phyloP scores from a whole-genome alignment of 495 filamentous ascomycete species.

The Hyphodiscus hymeniophilus region DNA sequence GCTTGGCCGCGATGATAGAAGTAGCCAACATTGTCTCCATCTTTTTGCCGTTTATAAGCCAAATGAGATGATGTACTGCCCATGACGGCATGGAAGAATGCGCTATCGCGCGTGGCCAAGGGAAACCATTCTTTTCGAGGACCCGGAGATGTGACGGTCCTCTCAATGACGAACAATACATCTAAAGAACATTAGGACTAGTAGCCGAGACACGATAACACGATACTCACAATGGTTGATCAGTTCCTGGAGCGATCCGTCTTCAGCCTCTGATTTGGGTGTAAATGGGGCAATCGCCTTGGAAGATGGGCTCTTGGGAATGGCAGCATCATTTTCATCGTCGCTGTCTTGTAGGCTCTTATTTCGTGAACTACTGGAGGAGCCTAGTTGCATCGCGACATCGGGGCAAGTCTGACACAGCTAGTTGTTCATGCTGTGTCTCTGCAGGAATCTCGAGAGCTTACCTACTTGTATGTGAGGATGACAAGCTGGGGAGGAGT shows the following conservation, averaged over 20 bases:
- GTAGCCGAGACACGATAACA: neutral
- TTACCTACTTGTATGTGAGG: too few relatives aligned
- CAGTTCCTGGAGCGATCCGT: conserved; percentile 6
- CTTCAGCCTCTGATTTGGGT: conserved; percentile 15
- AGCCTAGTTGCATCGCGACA: too few relatives aligned
- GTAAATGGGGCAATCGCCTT: conserved; percentile 16
- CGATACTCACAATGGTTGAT: conserved; percentile 10
- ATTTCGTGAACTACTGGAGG: too few relatives aligned
- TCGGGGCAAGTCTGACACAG: too few relatives aligned
- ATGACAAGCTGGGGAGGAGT: too few relatives aligned
- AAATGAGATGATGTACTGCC: conserved; percentile 5
- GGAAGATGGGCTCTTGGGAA: neutral
- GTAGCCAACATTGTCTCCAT: neutral
- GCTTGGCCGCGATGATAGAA: conserved; percentile 15
- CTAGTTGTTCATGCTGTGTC: too few relatives aligned
- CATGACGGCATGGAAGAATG: conserved; percentile 15
- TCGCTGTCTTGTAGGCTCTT: too few relatives aligned
- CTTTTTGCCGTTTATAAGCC: neutral
- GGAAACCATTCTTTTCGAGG: conserved; percentile 18
- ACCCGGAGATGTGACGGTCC: conserved; percentile 8
- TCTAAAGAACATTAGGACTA: conserved; percentile 9
- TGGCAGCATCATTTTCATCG: too few relatives aligned
- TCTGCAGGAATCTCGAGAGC: too few relatives aligned
- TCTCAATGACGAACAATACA: conserved; percentile 6
- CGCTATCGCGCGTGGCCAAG: conserved; percentile 11